Evolutionary conservation across 2,329 filamentous ascomycete species (phyloP), one percentile per base, ranked within the genome.

Genomic region (Penicillium sp.): DNA sequence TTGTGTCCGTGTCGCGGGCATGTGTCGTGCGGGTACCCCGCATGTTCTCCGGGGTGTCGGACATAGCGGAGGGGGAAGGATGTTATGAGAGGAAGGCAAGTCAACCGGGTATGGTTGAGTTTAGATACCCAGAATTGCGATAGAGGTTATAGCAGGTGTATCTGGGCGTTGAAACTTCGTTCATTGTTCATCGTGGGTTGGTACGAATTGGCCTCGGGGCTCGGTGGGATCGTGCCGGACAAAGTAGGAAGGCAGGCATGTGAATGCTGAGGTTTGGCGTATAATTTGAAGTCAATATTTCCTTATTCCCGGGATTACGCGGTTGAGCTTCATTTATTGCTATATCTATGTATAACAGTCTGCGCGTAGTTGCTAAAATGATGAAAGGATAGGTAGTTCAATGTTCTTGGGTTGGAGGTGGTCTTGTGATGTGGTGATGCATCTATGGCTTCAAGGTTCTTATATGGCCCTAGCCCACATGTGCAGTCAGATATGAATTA

Each of bases 21-120:
- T 37, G 26, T 21, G 51, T 46, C 24, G 48, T 35, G 44, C 51
- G 53, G 44, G 59, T 53, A 55, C 57, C 59, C 59, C 57, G 57
- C 59, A 51, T 55, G 59, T 59, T 59, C 57, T 57, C 57, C 31
- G 57, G 39, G 27, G 49, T 54, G 45, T 63, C 53, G 45, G 58
- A 29, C 58, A 61, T 61, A 19, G 31, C 22, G 39, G 31, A 39
- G 35, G 35, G n/a, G 35, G 35, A 24, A 47, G 46, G 31, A 33
- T 33, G 31, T 11, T 13, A 45, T 29, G 26, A 22, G 42, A 27
- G 24, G 44, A 19, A 27, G 14, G 24, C 24, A 47, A 24, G 22
- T 47, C 27, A 47, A 47, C 22, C 39, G 9, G 19, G 10, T 39
- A 19, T 19, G 3, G 7, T 10, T 39, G 9, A 13, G 35, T 10